A percentile compares a stretch with the other conserved stretches of the same genome.
These are phyloP conservation scores for Taiwanofungus camphoratus DNA, from an alignment of 1,284 basidiomycete genomes.

Conservation along the genomic window DNA sequence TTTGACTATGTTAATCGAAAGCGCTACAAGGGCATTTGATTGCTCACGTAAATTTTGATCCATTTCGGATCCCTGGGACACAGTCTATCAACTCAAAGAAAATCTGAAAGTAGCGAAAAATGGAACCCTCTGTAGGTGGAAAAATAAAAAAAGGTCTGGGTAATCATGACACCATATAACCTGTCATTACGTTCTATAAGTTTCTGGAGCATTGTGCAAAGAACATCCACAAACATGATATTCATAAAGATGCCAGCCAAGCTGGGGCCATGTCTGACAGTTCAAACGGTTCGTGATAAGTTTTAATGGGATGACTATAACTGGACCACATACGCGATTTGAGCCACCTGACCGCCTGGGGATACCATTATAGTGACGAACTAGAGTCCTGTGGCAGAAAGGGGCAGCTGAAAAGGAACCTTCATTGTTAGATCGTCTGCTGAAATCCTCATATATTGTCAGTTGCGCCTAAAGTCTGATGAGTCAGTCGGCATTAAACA, in stretches of 20 bases:
- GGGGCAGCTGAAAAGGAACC: too few species aligned
- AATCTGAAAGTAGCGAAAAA: neutral
- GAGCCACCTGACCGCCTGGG: neutral
- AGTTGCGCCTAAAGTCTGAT: too few species aligned
- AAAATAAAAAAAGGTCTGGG: conserved; percentile 8
- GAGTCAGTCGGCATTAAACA: too few species aligned
- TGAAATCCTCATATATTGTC: too few species aligned
- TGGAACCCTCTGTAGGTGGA: neutral
- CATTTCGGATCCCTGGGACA: conserved; percentile 6
- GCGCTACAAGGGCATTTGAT: neutral
- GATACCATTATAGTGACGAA: too few species aligned
- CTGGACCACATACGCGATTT: neutral
- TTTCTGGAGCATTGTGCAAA: neutral
- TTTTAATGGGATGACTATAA: too few species aligned
- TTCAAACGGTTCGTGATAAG: neutral
- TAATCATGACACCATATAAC: conserved; percentile 9
- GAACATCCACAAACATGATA: conserved; percentile 1
- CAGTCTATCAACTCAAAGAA: neutral
- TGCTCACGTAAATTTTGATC: conserved; percentile 10
- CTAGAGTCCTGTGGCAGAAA: too few species aligned
- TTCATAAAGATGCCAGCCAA: conserved; percentile 10
- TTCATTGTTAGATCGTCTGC: too few species aligned
- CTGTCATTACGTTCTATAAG: neutral
- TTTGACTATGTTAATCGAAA: neutral
- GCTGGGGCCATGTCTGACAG: conserved; percentile 6